These are phyloP conservation scores for Xylaria bambusicola DNA, from an alignment of 495 filamentous ascomycete species.

Conservation along the genomic window DNA sequence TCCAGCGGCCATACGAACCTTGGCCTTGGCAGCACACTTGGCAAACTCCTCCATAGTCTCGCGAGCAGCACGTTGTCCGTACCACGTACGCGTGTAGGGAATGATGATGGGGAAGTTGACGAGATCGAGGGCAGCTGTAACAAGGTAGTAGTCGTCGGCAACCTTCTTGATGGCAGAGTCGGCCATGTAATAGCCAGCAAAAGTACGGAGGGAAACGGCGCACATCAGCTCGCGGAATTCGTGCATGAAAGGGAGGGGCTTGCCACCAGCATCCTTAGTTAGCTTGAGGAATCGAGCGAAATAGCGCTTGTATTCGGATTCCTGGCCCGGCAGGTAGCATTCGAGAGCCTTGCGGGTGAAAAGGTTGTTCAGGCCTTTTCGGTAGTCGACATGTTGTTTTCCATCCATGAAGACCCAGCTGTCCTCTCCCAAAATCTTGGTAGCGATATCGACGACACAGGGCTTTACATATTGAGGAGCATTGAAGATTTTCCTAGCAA, in stretches of 20 bases:
- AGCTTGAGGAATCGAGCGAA: constrained; percentile 76
- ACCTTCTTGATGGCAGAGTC: constrained; percentile 92
- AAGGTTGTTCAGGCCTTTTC: constrained; percentile 91
- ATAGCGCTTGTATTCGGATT: constrained; percentile 87
- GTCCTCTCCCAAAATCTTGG: constrained; percentile 86
- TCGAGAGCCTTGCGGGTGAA: constrained; percentile 91
- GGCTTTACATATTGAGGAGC: constrained; percentile 91
- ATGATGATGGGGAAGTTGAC: constrained; percentile 99
- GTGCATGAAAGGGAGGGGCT: constrained; percentile 84
- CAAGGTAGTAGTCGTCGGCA: constrained; percentile 93
- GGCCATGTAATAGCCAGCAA: constrained; percentile 92
- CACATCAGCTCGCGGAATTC: constrained; percentile 96
- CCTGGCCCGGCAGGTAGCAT: constrained; percentile 86
- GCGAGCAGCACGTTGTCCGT: constrained; percentile 92
- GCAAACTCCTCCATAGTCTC: constrained; percentile 89
- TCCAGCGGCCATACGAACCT: constrained; percentile 88
- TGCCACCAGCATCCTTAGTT: constrained; percentile 66
- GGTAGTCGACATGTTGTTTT: constrained; percentile 92
- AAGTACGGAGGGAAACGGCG: constrained; percentile 91
- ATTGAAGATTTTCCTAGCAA: constrained; percentile 97
- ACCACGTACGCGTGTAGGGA: constrained; percentile 95
- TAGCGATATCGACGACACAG: constrained; percentile 92
- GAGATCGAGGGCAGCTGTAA: constrained; percentile 92
- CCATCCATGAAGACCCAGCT: constrained; percentile 99
- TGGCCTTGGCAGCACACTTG: constrained; percentile 90